These are phyloP conservation scores for Musa itinerans DNA, from an alignment of 176 grass and related monocot genomes.

Conservation along the genomic window DNA sequence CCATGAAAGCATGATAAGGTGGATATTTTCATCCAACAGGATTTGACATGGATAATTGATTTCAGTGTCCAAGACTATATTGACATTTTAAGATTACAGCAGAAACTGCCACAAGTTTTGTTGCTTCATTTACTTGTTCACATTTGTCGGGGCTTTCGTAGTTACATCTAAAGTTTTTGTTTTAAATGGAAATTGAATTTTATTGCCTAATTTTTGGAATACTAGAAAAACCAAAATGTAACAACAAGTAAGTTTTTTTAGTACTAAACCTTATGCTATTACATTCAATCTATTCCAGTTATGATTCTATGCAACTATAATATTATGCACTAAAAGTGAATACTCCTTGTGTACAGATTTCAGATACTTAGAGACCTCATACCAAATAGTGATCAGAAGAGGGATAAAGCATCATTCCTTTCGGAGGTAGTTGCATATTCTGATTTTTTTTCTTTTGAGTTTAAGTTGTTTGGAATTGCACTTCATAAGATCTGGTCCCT, in stretches of 20 bases:
- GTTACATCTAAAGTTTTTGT: background rate
- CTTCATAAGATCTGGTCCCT: background rate
- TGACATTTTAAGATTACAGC: background rate
- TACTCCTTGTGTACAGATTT: conserved; percentile 34
- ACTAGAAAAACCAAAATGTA: too few species aligned
- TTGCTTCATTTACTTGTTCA: background rate
- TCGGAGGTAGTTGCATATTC: conserved; percentile 26
- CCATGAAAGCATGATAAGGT: background rate
- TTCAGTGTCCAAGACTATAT: too few species aligned
- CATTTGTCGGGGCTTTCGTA: background rate
- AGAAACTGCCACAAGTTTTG: background rate
- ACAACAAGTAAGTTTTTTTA: background rate
- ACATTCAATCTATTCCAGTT: background rate
- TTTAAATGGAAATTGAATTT: background rate
- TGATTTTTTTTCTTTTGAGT: background rate
- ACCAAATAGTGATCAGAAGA: conserved; percentile 61
- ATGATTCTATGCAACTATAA: background rate
- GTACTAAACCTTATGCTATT: background rate
- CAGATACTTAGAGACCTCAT: conserved; percentile 62
- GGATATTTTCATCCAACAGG: background rate
- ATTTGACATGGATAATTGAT: background rate
- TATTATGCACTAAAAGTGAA: background rate
- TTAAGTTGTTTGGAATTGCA: background rate
- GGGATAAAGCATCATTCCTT: conserved; percentile 55
- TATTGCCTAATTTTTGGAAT: background rate